phyloP scores from a whole-genome alignment of 805 yeast genomes.

The Limtongozyma cylindracea region DNA sequence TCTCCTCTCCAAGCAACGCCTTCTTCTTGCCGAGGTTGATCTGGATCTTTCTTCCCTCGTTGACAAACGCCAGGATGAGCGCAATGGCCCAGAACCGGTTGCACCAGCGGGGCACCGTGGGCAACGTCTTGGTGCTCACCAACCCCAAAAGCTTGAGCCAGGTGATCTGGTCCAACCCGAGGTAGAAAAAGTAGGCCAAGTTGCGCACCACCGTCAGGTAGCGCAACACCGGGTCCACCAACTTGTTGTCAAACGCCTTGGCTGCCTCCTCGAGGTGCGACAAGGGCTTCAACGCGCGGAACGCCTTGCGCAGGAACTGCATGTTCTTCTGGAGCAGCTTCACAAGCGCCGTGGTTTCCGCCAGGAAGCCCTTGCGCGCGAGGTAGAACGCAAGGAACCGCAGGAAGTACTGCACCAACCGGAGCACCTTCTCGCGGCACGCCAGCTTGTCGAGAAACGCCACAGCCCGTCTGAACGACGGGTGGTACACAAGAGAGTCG shows the following conservation, averaged over 20 bases:
- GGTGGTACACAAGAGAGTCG: slow-evolving; percentile 51
- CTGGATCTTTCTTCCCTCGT: slow-evolving; percentile 29
- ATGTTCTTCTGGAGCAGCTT: slow-evolving; percentile 34
- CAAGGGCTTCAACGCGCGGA: slow-evolving; percentile 68
- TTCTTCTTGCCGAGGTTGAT: slow-evolving; percentile 15
- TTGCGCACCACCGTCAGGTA: slow-evolving; percentile 26
- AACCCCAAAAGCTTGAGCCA: slow-evolving; percentile 36
- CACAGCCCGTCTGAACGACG: slow-evolving; percentile 33
- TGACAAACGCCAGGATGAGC: slow-evolving; percentile 31
- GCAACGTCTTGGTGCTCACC: slow-evolving; percentile 17
- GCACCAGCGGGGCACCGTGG: slow-evolving; percentile 27
- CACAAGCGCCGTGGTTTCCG: slow-evolving; percentile 19
- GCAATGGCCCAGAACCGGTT: slow-evolving; percentile 62
- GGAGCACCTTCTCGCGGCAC: slow-evolving; percentile 62
- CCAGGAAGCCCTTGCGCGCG: slow-evolving; percentile 25
- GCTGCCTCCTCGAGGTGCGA: slow-evolving; percentile 46
- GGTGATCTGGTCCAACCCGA: slow-evolving; percentile 34
- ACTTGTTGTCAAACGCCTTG: slow-evolving; percentile 40
- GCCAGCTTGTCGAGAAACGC: slow-evolving; percentile 38
- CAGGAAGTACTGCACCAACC: slow-evolving; percentile 59
- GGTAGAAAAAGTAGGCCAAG: slow-evolving; percentile 35
- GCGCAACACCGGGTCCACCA: slow-evolving; percentile 33
- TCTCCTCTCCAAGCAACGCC: too few species aligned
- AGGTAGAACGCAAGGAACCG: slow-evolving; percentile 45
- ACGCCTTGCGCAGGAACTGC: slow-evolving; percentile 52